A percentile compares a stretch with the other conserved stretches of the same genome.
Evolutionary conservation across 805 yeast species (phyloP).

Genomic region (Candida ponderosae): DNA sequence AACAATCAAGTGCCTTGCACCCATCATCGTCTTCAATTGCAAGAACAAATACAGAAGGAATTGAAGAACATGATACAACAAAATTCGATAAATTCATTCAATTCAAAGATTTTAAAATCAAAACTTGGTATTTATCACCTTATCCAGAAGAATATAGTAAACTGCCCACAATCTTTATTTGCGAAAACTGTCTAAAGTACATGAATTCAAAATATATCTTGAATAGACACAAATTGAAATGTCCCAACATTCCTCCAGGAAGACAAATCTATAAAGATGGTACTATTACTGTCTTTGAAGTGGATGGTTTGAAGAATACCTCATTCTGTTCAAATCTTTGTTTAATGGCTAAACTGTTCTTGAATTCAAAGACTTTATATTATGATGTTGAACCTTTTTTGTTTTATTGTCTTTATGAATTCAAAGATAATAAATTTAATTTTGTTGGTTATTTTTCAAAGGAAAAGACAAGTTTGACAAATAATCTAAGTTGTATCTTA

Average conservation of each 20-base stretch:
- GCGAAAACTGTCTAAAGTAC: constrained; percentile 84
- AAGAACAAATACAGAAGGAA: constrained; percentile 23
- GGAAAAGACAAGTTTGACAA: constrained; percentile 72
- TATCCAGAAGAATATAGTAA: constrained; percentile 94
- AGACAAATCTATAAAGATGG: constrained; percentile 94
- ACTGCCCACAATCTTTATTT: constrained; percentile 81
- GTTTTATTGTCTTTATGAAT: constrained; percentile 90
- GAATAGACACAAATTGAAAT: constrained; percentile 82
- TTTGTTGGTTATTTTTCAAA: constrained; percentile 94
- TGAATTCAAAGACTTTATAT: constrained; percentile 93
- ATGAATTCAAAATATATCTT: constrained; percentile 88
- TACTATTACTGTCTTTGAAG: constrained; percentile 89
- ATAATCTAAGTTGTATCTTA: constrained; percentile 94
- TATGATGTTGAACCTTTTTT: constrained; percentile 97
- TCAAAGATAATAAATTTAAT: constrained; percentile 90
- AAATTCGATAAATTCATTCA: constrained; percentile 42
- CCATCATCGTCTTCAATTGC: constrained; percentile 19
- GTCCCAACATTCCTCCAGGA: constrained; percentile 82
- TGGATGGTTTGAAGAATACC: constrained; percentile 92
- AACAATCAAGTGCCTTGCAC: constrained; percentile 25
- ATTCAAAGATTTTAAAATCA: constrained; percentile 66
- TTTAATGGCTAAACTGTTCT: constrained; percentile 77
- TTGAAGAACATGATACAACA: constrained; percentile 7
- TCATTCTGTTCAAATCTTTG: constrained; percentile 97
- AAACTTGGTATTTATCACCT: constrained; percentile 97